phyloP scores from a whole-genome alignment of 257 asterid genomes.

The Misopates orontium region DNA sequence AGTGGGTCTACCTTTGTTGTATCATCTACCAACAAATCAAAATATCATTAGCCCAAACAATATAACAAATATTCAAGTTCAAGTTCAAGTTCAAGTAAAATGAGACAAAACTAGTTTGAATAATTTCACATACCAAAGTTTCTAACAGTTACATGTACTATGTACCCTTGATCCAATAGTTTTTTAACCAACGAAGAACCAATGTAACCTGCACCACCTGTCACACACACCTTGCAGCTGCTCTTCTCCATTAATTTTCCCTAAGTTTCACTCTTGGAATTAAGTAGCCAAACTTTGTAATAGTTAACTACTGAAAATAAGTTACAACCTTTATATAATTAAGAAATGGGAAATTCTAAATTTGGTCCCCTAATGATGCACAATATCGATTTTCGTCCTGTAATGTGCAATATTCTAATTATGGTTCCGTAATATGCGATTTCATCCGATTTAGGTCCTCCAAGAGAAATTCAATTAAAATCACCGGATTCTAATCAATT shows the following conservation, averaged over 20 bases:
- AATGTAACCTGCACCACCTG: slow-evolving; percentile 48
- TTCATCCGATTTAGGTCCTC: no score
- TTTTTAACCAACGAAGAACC: slow-evolving; percentile 41
- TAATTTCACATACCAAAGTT: slow-evolving; percentile 28
- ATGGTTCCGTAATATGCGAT: no score
- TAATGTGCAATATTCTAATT: no score
- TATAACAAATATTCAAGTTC: not conserved
- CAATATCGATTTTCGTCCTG: no score
- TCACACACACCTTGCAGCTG: slow-evolving; percentile 42
- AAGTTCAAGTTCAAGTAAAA: not conserved
- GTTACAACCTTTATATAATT: no score
- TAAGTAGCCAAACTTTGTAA: no score
- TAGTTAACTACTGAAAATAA: no score
- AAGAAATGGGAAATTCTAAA: no score
- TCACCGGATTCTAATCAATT: no score
- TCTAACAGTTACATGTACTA: slow-evolving; percentile 52
- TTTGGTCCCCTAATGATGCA: no score
- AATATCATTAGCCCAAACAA: not conserved
- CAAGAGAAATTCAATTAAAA: no score
- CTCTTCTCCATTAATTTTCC: slow-evolving; percentile 20
- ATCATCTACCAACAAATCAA: slow-evolving; percentile 31
- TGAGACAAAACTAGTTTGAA: not conserved
- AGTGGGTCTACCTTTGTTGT: slow-evolving; percentile 36
- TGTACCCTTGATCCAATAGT: slow-evolving; percentile 42
- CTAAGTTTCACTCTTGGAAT: no score